Conservation (phyloP, 371 early-diverging fungal genomes). For the Mortierella sp. region DNA sequence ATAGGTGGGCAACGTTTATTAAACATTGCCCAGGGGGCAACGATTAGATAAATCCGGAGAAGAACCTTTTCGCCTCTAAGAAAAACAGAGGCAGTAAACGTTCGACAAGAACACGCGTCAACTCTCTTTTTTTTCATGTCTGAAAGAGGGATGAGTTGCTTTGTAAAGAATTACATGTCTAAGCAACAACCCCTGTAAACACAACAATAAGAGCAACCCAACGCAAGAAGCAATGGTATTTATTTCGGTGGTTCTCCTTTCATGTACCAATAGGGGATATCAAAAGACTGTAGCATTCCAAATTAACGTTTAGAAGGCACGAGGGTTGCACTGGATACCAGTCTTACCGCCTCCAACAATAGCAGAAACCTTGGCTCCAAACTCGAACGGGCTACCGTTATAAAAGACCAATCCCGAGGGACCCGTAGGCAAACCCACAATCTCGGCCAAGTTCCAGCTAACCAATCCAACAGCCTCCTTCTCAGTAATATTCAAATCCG, state of each 20-base stretch:
- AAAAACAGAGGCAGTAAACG: no score
- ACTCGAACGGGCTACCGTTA: constrained; percentile 69
- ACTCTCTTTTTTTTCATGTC: no score
- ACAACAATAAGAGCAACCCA: no score
- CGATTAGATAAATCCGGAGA: no score
- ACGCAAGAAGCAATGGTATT: not conserved
- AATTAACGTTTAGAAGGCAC: constrained; percentile 31
- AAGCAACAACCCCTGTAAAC: no score
- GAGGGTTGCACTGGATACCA: constrained; percentile 55
- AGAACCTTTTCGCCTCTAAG: no score
- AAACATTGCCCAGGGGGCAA: no score
- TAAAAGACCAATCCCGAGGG: constrained; percentile 63
- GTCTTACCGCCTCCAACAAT: constrained; percentile 67
- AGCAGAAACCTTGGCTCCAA: constrained; percentile 63
- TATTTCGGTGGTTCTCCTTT: not conserved
- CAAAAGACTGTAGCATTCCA: not conserved
- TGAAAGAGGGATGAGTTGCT: no score
- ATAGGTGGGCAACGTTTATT: no score
- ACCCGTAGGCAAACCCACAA: constrained; percentile 62
- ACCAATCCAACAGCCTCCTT: constrained; percentile 78
- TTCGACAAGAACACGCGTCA: no score
- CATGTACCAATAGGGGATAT: not conserved
- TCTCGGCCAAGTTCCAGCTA: constrained; percentile 78
- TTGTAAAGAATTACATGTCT: no score
- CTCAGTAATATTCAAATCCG: constrained; percentile 65